phyloP scores from a whole-genome alignment of 78 protist species.

The Chrysochromulina parva region DNA sequence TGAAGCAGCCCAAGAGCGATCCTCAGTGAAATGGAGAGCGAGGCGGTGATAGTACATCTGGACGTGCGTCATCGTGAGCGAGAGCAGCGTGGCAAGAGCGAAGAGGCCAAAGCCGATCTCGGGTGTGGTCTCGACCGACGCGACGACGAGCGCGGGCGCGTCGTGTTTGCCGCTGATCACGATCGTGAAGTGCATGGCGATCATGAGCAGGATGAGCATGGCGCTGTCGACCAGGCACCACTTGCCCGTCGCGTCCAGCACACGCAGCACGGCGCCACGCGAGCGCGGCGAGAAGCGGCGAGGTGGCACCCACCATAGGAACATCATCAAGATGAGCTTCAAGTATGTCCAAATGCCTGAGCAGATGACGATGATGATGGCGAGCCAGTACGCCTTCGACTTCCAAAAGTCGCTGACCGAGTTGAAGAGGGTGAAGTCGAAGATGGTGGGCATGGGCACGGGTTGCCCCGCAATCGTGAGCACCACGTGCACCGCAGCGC shows the following conservation, averaged over 20 bases:
- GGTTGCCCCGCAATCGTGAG: not conserved
- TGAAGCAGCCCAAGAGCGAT: too few species aligned
- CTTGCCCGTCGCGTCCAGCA: not conserved
- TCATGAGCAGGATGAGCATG: not conserved
- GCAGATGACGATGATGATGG: not conserved
- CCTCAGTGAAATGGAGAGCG: too few species aligned
- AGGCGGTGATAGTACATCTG: not conserved
- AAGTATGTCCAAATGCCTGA: not conserved
- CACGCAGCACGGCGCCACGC: not conserved
- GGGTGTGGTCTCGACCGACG: not conserved
- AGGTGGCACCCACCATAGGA: not conserved
- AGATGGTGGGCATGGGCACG: not conserved
- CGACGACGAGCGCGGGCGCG: not conserved
- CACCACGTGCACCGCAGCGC: not conserved
- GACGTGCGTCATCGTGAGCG: not conserved
- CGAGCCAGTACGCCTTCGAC: not conserved
- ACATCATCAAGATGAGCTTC: not conserved
- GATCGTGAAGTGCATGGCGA: not conserved
- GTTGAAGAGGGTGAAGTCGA: not conserved
- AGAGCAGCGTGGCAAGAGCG: not conserved
- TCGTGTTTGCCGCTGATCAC: not conserved
- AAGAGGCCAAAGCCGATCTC: not conserved
- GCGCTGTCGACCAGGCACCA: not conserved
- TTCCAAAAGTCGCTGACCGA: not conserved
- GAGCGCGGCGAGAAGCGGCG: not conserved